Conservation (phyloP, 163 green algal genomes). For the Scenedesmus sp. region DNA sequence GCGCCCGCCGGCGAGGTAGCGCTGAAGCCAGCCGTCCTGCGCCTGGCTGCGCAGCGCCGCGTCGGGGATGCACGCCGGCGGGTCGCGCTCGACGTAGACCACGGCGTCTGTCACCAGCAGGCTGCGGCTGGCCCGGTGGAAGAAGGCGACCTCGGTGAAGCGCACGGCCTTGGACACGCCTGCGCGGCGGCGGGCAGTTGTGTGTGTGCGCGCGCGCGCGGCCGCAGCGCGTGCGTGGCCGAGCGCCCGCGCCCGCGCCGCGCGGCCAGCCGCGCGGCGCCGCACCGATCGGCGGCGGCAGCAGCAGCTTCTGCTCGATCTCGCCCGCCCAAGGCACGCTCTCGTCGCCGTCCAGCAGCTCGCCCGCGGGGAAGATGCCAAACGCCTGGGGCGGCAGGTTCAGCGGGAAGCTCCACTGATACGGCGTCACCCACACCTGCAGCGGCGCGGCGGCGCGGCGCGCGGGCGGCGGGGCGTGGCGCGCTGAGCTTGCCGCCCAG, state of each 20-base stretch:
- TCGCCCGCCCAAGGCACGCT: slow-evolving; percentile 85
- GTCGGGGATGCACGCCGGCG: slow-evolving; percentile 70
- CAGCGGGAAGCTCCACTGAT: slow-evolving; percentile 95
- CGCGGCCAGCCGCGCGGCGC: background rate
- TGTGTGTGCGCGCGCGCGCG: too few relatives aligned
- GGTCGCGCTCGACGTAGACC: slow-evolving; percentile 78
- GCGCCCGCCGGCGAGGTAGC: slow-evolving; percentile 51
- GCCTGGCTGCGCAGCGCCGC: slow-evolving; percentile 44
- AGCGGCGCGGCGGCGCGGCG: background rate
- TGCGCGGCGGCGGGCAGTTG: too few relatives aligned
- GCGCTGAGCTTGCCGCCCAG: too few relatives aligned
- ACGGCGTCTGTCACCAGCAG: slow-evolving; percentile 96
- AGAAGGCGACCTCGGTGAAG: slow-evolving; percentile 89
- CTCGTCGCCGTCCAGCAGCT: slow-evolving; percentile 27
- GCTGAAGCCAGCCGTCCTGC: slow-evolving; percentile 58
- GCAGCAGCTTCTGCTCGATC: slow-evolving; percentile 88
- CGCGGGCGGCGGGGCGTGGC: too few relatives aligned
- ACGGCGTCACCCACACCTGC: slow-evolving; percentile 72
- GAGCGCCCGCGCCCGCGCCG: background rate
- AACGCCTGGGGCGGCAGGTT: slow-evolving; percentile 92
- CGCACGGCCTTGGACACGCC: slow-evolving; percentile 59
- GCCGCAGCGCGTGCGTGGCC: background rate
- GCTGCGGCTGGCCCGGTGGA: slow-evolving; percentile 79
- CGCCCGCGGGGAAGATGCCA: slow-evolving; percentile 88
- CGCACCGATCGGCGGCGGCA: slow-evolving; percentile 69